These are phyloP conservation scores for Xylariaceae sp. DNA, from an alignment of 2,329 filamentous ascomycete genomes.

Conservation along the genomic window DNA sequence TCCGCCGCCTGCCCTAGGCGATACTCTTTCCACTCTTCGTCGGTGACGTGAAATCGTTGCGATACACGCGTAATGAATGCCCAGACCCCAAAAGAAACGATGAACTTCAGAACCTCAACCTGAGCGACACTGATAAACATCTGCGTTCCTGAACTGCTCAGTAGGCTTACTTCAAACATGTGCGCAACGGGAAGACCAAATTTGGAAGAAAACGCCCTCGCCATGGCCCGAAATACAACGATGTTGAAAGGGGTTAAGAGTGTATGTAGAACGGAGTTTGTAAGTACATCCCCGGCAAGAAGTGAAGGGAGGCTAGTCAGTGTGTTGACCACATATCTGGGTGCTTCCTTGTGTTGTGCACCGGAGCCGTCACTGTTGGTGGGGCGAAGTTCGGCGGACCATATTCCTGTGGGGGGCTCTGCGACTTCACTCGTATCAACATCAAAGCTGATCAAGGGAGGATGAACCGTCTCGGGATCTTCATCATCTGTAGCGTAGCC, in stretches of 20 bases:
- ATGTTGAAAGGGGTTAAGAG: constrained; percentile 44
- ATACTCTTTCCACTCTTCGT: constrained; percentile 39
- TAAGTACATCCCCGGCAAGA: constrained; percentile 44
- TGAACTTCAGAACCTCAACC: constrained; percentile 41
- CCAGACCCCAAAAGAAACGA: constrained; percentile 43
- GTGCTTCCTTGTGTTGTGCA: constrained; percentile 31
- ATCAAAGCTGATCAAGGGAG: constrained; percentile 56
- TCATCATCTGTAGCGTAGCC: constrained; percentile 54
- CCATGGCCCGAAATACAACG: constrained; percentile 40
- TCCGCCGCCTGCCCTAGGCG: not conserved
- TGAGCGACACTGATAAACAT: constrained; percentile 42
- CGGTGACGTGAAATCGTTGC: constrained; percentile 37
- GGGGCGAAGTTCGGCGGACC: constrained; percentile 54
- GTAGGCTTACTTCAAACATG: constrained; percentile 36
- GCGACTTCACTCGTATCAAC: constrained; percentile 52
- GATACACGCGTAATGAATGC: constrained; percentile 35
- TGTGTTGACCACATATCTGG: constrained; percentile 42
- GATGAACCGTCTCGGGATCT: constrained; percentile 48
- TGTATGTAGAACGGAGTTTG: constrained; percentile 39
- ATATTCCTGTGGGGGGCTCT: constrained; percentile 47
- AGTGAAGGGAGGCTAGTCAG: constrained; percentile 46
- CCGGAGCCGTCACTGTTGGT: constrained; percentile 35
- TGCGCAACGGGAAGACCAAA: constrained; percentile 35
- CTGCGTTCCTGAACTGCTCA: constrained; percentile 36
- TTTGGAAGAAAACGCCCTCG: constrained; percentile 37